Conservation (phyloP, 495 filamentous ascomycete genomes). For the Mytilinidion resinicola region DNA sequence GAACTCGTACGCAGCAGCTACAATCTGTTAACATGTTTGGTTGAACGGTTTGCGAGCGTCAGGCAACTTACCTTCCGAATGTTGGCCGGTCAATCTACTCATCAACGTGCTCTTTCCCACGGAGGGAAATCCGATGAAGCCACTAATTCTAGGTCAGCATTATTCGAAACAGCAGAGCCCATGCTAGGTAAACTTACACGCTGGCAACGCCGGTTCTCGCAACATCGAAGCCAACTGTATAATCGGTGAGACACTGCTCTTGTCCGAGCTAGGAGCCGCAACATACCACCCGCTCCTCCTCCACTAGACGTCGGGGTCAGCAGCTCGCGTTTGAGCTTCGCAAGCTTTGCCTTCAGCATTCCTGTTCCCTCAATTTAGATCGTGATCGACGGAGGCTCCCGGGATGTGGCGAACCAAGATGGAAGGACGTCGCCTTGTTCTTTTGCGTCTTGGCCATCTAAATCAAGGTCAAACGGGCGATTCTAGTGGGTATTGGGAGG, state of each 20-base stretch:
- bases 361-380: slow-evolving; percentile 40
- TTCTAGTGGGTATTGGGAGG: not conserved
- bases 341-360: slow-evolving; percentile 97
- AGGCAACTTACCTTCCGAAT: slow-evolving; percentile 65
- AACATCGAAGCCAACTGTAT: slow-evolving; percentile 87
- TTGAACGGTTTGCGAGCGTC: not conserved
- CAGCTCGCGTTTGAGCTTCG: slow-evolving; percentile 93
- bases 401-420: slow-evolving; percentile 48
- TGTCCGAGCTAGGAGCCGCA: not conserved
- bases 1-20: slow-evolving; percentile 93
- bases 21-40: slow-evolving; percentile 5
- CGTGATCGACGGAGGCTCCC: not conserved
- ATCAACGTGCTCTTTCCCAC: slow-evolving; percentile 98
- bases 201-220: slow-evolving; percentile 95
- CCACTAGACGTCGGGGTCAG: slow-evolving; percentile 77
- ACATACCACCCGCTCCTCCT: slow-evolving; percentile 70
- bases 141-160: slow-evolving; percentile 30
- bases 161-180: not conserved
- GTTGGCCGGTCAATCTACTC: slow-evolving; percentile 88
- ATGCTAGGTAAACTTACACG: slow-evolving; percentile 60
- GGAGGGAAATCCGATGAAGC: slow-evolving; percentile 76
- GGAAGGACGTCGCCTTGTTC: slow-evolving; percentile 93
- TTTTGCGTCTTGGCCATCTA: slow-evolving; percentile 95
- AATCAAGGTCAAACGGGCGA: not conserved
- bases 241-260: not conserved